Conservation (phyloP, 106 monocot genomes). For the Allium fistulosum region DNA sequence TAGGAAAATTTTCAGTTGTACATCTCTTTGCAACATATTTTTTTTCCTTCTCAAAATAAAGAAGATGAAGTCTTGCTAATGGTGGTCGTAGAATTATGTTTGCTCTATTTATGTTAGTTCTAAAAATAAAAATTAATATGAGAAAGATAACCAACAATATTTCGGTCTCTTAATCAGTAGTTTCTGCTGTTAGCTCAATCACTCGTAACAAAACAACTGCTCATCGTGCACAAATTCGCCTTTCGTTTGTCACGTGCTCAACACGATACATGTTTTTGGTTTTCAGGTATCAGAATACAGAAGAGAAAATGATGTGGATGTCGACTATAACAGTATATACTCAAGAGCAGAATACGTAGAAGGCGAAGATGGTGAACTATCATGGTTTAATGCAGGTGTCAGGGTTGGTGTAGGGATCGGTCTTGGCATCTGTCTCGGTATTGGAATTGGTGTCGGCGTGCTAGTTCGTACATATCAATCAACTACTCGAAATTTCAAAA, state of each 20-base stretch:
- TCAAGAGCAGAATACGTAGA: constrained; percentile 30
- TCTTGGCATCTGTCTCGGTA: constrained; percentile 62
- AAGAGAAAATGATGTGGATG: constrained; percentile 24
- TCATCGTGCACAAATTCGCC: too few species aligned
- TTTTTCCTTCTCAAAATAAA: too few species aligned
- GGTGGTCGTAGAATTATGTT: too few species aligned
- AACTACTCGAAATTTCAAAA: constrained; percentile 38
- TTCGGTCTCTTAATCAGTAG: too few species aligned
- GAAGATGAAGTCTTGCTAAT: too few species aligned
- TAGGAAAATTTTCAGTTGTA: too few species aligned
- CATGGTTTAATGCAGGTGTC: constrained; percentile 79
- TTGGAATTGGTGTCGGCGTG: constrained; percentile 63
- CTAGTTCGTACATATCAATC: constrained; percentile 45
- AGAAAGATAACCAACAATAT: not conserved
- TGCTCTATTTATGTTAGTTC: too few species aligned
- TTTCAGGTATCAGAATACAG: constrained; percentile 32
- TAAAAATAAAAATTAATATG: not conserved
- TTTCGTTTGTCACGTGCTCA: not conserved
- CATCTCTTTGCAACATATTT: too few species aligned
- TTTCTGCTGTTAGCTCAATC: too few species aligned
- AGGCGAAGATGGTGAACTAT: constrained; percentile 59
- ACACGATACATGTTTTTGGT: too few species aligned
- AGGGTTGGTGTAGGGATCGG: constrained; percentile 60
- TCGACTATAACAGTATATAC: constrained; percentile 38
- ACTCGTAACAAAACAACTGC: too few species aligned